A percentile compares a stretch with the other conserved stretches of the same genome.
Evolutionary conservation across 2,329 filamentous ascomycete species (phyloP).

Genomic region (Dactylellina haptotyla): DNA sequence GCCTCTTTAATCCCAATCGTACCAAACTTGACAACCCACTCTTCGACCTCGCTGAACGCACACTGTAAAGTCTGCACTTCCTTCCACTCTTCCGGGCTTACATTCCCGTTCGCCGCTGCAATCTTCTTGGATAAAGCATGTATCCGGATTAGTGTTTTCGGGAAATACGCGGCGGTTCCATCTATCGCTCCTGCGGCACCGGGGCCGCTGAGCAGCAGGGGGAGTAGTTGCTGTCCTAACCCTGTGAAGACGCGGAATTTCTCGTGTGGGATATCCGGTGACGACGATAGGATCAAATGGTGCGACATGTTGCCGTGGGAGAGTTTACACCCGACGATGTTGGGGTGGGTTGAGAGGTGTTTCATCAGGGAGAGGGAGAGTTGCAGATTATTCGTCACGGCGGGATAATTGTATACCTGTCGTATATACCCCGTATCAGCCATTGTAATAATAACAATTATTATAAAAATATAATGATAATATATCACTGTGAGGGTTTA

Average conservation of each 20-base stretch:
- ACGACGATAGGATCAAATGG: conserved; percentile 70
- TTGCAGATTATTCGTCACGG: conserved; percentile 73
- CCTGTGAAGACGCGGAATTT: conserved; percentile 73
- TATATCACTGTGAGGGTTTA: neutral
- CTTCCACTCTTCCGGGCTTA: conserved; percentile 59
- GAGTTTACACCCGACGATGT: conserved; percentile 76
- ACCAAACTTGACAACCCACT: conserved; percentile 70
- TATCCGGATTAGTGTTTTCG: conserved; percentile 70
- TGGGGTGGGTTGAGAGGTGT: conserved; percentile 70
- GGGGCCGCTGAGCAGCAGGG: conserved; percentile 71
- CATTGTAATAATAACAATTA: too few relatives aligned
- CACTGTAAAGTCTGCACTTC: conserved; percentile 70
- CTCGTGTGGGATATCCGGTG: conserved; percentile 69
- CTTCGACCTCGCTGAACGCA: conserved; percentile 71
- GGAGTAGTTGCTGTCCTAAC: conserved; percentile 73
- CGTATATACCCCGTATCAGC: neutral
- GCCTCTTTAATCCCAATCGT: conserved; percentile 75
- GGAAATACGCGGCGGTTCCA: conserved; percentile 73
- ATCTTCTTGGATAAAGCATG: conserved; percentile 65
- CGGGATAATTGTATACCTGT: conserved; percentile 71
- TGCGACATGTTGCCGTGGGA: conserved; percentile 75
- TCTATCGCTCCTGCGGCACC: conserved; percentile 71
- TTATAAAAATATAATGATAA: too few relatives aligned
- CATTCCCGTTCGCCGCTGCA: conserved; percentile 61
- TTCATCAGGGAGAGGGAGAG: conserved; percentile 70